Base-by-base conservation (phyloP, 139 green algal genomes). In the Spirogloea muscicola region DNA sequence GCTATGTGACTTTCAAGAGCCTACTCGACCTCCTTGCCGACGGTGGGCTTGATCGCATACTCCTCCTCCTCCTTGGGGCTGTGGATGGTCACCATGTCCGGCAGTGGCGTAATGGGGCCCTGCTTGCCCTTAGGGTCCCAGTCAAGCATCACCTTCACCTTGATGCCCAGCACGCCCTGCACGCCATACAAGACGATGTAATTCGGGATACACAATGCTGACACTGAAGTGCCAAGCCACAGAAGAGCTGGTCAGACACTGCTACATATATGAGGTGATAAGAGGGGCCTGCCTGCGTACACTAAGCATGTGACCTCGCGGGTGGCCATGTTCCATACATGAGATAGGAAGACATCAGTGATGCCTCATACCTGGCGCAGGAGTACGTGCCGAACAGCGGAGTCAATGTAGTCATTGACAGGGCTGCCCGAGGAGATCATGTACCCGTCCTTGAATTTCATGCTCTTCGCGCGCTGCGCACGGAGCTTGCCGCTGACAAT, bases 381-480 rank as follows among this genome's bases (percentile, higher is more conserved):
- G 79, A 98, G 78, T 39, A 98, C 95, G 88, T 99, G 95, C 60
- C 94, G 89, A 29, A 96, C 89, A 25, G 91, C 89, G 5, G 65
- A 59, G 75, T 98, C 95, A 58, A 99, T 94, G 91, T 97, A 99
- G 25, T 95, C 86, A 16, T 73, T 68, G 4, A 81, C 69, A 3
- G 94, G 94, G 72, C 95, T 72, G 62, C 95, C 95, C 33, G 88
- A 91, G 31, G 90, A 94, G 66, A 96, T 89, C 91, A 96, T 96
- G 85, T 93, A 96, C 16, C 91, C 91, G 72, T 96, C 91, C 88
- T 96, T 97, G 93, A 99, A 99, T 89, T 99, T 99, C 95, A 99
- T 99, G 76, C 81, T 79, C 91, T 99, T 99, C 81, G 94, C 95
- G 88, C 95, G 91, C 82, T 92, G 87, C 4, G 94, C 95, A 18